Base-by-base conservation (phyloP, 768 basidiomycete genomes). In the Pulveroboletus sp. region DNA sequence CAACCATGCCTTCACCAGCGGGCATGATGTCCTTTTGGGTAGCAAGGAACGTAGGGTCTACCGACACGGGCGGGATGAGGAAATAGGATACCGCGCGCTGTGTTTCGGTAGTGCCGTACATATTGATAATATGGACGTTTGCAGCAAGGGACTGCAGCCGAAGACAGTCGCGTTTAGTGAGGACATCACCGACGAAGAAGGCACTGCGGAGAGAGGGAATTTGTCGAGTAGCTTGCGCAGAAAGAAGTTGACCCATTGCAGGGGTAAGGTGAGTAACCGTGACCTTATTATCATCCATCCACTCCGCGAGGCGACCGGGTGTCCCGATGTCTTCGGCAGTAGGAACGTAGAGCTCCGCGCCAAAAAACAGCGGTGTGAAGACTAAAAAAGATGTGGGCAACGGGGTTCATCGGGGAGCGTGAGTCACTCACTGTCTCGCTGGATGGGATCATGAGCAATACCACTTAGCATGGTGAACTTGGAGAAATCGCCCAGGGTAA, bases 51-150 rank as follows among this genome's bases (percentile, higher is more conserved):
- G 93, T 94, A 1, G 86, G 78, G 62, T 98, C 94, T 47, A 77
- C 76, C 8, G 84, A 73, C 9, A 95, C 80, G 44, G 89, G 80
- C 2, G 95, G 94, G 58, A 98, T 92, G 19, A 84, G 79, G 64
- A 94, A 97, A 72, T 97, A 98, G 19, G 94, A 97, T 10, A 99
- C 97, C 2, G 97, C 97, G 44, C 97, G 90, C 67, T 99, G 97
- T 8, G 97, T 98, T 71, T 99, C 97, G 19, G 97, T 99, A 7
- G 97, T 98, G 14, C 97, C 97, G 67, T 97, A 99, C 97, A 99
- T 99, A 76, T 99, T 99, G 69, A 98, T 85, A 64, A 99, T 97
- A 29, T 84, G 76, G 13, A 94, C 93, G 59, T 98, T 97, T 12
- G 82, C 73, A 2, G 95, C 97, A 40, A 99, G 84, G 2, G 89